Evolutionary conservation across 2,329 filamentous ascomycete genomes (phyloP).

Genomic region (Trichophaea hybrida): DNA sequence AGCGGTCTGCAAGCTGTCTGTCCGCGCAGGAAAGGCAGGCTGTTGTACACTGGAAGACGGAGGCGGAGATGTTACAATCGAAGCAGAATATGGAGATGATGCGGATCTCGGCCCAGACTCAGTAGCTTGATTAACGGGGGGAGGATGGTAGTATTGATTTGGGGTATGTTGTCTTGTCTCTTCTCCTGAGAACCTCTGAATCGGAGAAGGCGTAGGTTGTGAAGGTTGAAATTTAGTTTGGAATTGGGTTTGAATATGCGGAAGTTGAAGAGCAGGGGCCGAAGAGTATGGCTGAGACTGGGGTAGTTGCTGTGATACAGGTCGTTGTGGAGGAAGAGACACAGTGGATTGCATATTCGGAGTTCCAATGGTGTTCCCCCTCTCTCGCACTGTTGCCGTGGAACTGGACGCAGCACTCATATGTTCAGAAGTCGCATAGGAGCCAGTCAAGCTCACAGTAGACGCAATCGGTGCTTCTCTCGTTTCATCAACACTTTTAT

Average conservation of each 20-base stretch:
- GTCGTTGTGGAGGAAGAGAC: background rate
- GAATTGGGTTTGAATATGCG: conserved; percentile 2
- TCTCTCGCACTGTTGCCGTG: background rate
- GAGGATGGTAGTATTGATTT: background rate
- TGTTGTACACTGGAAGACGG: background rate
- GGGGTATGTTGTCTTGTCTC: background rate
- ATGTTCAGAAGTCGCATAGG: background rate
- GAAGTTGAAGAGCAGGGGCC: background rate
- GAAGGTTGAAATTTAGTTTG: background rate
- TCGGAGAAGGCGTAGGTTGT: background rate
- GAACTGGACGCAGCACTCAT: background rate
- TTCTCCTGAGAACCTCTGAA: background rate
- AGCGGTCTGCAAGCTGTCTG: background rate
- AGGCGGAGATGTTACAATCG: background rate
- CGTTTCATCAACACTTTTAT: background rate
- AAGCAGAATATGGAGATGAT: background rate
- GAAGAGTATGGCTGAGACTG: background rate
- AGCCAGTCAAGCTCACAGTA: background rate
- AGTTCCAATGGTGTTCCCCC: background rate
- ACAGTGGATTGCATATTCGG: no score
- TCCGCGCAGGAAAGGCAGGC: background rate
- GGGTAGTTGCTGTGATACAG: background rate
- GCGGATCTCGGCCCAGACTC: background rate
- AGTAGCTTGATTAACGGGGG: background rate
- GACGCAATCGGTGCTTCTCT: background rate